Conservation (phyloP, 2,329 filamentous ascomycete genomes). For the Fusarium praegraminearum region DNA sequence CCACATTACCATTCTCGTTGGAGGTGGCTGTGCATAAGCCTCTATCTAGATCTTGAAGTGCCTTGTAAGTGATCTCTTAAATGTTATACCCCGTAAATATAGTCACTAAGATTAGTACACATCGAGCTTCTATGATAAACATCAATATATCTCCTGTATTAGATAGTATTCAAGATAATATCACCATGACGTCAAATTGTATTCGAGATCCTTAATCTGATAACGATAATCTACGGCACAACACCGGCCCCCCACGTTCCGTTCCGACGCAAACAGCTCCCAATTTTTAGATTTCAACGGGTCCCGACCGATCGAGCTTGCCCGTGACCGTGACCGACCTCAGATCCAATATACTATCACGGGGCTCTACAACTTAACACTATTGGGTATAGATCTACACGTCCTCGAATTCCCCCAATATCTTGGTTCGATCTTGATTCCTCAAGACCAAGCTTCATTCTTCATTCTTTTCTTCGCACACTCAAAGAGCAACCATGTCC, state of each 20-base stretch:
- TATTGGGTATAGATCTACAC: conserved; percentile 24
- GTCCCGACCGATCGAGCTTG: conserved; percentile 4
- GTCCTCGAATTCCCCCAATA: not conserved
- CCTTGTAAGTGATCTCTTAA: not conserved
- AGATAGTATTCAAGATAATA: not conserved
- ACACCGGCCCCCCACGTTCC: conserved; percentile 42
- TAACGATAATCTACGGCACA: conserved; percentile 31
- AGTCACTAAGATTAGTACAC: not conserved
- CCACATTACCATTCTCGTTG: not conserved
- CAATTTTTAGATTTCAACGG: conserved; percentile 29
- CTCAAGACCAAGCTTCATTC: conserved; percentile 5
- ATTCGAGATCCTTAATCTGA: conserved; percentile 29
- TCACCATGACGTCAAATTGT: conserved; percentile 30
- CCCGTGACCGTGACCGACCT: conserved; percentile 38
- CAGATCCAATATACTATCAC: conserved; percentile 23
- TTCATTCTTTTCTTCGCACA: not conserved
- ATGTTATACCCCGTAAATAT: not conserved
- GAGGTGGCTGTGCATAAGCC: not conserved
- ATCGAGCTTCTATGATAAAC: not conserved
- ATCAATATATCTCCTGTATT: not conserved
- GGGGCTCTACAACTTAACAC: conserved; percentile 29
- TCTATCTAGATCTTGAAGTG: not conserved
- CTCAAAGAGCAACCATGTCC: conserved; percentile 68
- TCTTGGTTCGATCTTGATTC: not conserved
- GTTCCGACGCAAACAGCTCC: conserved; percentile 17